These are phyloP conservation scores for Candida easanensis DNA, from an alignment of 805 yeast genomes.

Conservation along the genomic window DNA sequence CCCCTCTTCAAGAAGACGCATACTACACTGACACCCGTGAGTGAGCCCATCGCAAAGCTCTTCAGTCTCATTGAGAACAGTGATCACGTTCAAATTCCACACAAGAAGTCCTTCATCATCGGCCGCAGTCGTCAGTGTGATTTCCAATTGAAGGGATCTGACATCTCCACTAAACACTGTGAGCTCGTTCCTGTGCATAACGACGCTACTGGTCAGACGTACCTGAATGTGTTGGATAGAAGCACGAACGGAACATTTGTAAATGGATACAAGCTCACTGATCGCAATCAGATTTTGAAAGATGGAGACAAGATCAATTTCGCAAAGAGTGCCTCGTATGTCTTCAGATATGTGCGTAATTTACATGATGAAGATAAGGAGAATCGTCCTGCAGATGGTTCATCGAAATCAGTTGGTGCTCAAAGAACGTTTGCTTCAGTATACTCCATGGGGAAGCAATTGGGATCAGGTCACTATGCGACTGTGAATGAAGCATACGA, in stretches of 20 bases:
- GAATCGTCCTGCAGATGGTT: constrained; percentile 9
- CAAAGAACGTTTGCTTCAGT: constrained; percentile 52
- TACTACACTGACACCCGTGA: constrained; percentile 6
- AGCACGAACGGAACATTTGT: constrained; percentile 65
- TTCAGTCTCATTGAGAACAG: constrained; percentile 14
- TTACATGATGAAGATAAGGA: constrained; percentile 16
- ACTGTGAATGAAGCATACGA: constrained; percentile 70
- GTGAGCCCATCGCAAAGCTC: constrained; percentile 16
- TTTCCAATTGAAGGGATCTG: constrained; percentile 48
- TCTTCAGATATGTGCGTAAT: constrained; percentile 41
- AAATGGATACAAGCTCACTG: constrained; percentile 50
- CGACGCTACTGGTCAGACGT: constrained; percentile 30
- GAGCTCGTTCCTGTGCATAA: constrained; percentile 43
- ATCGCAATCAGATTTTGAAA: constrained; percentile 46
- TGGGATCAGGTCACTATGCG: constrained; percentile 81
- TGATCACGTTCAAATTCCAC: constrained; percentile 28
- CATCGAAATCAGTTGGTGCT: background rate
- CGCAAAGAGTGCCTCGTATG: constrained; percentile 50
- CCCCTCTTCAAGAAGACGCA: constrained; percentile 17
- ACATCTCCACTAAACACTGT: constrained; percentile 67
- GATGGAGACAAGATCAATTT: constrained; percentile 64
- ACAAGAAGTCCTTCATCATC: constrained; percentile 33
- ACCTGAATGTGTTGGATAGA: constrained; percentile 51
- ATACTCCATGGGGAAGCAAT: constrained; percentile 46
- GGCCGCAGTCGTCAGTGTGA: constrained; percentile 66